Percentiles rank a stretch among this genome's conserved stretches.
phyloP scores from a whole-genome alignment of 2,329 filamentous ascomycete genomes.

The Ceratocystis eucalypticola region DNA sequence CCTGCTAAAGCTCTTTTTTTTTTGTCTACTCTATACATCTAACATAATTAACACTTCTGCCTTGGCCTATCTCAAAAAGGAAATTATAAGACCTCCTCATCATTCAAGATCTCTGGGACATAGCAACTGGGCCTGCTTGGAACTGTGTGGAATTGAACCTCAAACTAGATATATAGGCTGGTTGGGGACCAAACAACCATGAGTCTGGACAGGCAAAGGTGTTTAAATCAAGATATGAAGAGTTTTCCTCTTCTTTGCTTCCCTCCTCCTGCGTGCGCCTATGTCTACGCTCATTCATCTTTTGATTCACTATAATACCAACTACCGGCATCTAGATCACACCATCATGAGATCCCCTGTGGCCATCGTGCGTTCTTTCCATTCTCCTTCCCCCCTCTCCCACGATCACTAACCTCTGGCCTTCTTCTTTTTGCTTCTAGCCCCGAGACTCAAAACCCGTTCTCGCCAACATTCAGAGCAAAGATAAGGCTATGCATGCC shows the following conservation, averaged over 20 bases:
- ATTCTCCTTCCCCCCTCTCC: not conserved
- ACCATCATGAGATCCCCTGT: not conserved
- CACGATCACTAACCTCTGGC: not conserved
- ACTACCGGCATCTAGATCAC: not conserved
- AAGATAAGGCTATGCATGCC: not conserved
- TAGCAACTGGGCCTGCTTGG: not conserved
- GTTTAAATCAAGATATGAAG: not conserved
- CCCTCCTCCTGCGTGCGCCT: not conserved
- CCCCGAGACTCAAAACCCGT: not conserved
- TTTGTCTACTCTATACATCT: not conserved
- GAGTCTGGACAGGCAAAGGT: not conserved
- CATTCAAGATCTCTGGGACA: not conserved
- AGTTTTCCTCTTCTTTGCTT: not conserved
- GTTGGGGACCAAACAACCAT: not conserved
- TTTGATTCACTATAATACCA: not conserved
- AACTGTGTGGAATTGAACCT: not conserved
- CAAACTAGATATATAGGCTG: not conserved
- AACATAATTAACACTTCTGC: not conserved
- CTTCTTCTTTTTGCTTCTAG: not conserved
- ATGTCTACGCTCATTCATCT: not conserved
- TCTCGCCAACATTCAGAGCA: too few relatives aligned
- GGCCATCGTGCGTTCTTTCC: not conserved
- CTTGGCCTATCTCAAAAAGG: not conserved
- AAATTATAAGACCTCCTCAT: not conserved
- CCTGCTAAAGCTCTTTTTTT: not conserved